These are phyloP conservation scores for Pythium periplocum DNA, from an alignment of 352 stramenopile species.

Conservation along the genomic window DNA sequence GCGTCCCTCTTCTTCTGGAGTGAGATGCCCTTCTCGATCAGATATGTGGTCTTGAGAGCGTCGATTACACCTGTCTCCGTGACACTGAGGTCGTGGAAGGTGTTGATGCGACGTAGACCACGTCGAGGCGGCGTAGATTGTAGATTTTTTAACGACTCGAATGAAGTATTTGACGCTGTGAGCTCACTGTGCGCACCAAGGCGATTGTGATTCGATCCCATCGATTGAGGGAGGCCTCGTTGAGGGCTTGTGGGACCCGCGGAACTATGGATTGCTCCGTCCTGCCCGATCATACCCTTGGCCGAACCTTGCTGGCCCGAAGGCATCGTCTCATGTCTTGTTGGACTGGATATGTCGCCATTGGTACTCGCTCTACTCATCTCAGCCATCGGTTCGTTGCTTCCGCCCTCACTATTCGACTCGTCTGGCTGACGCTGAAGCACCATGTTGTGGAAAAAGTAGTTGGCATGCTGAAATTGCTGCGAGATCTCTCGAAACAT, in stretches of 20 bases:
- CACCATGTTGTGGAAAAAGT: constrained; percentile 27
- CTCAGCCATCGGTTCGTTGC: background rate
- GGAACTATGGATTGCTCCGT: background rate
- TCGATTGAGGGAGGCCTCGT: background rate
- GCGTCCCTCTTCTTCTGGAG: constrained; percentile 42
- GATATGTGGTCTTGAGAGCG: constrained; percentile 46
- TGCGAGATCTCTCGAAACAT: constrained; percentile 56
- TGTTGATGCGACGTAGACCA: constrained; percentile 24
- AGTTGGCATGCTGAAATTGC: constrained; percentile 46
- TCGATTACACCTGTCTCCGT: constrained; percentile 51
- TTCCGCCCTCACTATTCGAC: background rate
- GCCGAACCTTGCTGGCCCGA: background rate
- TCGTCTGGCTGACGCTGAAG: constrained; percentile 11
- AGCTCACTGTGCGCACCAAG: no score
- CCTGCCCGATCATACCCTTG: background rate
- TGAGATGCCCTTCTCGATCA: constrained; percentile 70
- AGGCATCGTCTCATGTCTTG: background rate
- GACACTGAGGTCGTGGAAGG: constrained; percentile 50
- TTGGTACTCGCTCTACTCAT: background rate
- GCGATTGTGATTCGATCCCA: background rate
- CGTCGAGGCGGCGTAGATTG: background rate
- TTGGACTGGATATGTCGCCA: background rate
- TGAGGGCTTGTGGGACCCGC: background rate
- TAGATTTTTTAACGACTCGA: no score
- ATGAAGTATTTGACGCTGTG: no score